phyloP scores from a whole-genome alignment of 2,329 filamentous ascomycete species.

The Dactylellina drechsleri region DNA sequence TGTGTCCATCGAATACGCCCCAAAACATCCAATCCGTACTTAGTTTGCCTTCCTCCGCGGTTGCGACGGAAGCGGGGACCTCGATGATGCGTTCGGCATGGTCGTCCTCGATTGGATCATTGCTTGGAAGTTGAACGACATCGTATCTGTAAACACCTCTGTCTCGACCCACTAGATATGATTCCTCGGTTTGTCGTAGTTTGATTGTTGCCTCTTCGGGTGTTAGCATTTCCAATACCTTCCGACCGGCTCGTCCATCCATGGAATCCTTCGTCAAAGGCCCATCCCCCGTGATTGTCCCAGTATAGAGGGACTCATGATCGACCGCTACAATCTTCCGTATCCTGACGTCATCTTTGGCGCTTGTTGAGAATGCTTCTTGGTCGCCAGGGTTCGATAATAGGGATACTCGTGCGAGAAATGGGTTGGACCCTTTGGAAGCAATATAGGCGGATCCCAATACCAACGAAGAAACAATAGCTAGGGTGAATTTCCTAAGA shows the following conservation, averaged over 20 bases:
- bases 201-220: conserved; percentile 93
- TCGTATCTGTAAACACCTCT: conserved; percentile 94
- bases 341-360: conserved; percentile 59
- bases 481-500: conserved; percentile 51
- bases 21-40: conserved; percentile 99
- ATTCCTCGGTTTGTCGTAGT: conserved; percentile 87
- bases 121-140: conserved; percentile 91
- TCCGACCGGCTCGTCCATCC: conserved; percentile 75
- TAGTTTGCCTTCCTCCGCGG: conserved; percentile 66
- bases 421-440: conserved; percentile 38
- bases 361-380: conserved; percentile 58
- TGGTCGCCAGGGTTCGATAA: conserved; percentile 58
- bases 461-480: conserved; percentile 52
- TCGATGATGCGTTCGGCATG: conserved; percentile 98
- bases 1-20: conserved; percentile 98
- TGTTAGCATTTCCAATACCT: conserved; percentile 94
- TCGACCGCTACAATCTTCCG: conserved; percentile 85
- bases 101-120: conserved; percentile 97
- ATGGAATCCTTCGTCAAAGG: conserved; percentile 89
- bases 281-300: conserved; percentile 82
- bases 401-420: conserved; percentile 43
- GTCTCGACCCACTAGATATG: conserved; percentile 87
- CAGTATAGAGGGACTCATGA: conserved; percentile 88
- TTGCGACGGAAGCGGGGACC: conserved; percentile 72
- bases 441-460: conserved; percentile 45